Conservation (phyloP, 495 filamentous ascomycete genomes). For the Neurospora terricola region DNA sequence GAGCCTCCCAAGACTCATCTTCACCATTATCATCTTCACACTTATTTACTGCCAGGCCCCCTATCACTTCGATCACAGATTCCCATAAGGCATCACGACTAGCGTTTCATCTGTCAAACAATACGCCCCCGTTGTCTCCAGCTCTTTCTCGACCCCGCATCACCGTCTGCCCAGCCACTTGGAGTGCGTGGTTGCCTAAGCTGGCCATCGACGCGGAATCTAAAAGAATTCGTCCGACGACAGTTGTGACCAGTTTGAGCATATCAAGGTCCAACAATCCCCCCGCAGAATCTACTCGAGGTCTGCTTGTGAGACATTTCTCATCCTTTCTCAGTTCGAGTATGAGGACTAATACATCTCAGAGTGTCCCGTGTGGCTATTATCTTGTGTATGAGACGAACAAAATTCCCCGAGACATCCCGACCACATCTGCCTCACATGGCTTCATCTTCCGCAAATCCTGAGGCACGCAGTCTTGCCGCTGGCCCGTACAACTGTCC, state of each 20-base stretch:
- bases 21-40: not conserved
- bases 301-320: not conserved
- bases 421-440: not conserved
- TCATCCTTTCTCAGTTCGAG: not conserved
- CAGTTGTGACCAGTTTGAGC: not conserved
- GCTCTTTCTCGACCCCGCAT: not conserved
- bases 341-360: not conserved
- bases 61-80: not conserved
- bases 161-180: not conserved
- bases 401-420: not conserved
- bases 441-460: conserved; percentile 9
- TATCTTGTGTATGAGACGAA: not conserved
- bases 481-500: conserved; percentile 15
- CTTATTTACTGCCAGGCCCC: not conserved
- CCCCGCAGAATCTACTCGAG: not conserved
- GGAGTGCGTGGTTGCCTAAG: not conserved
- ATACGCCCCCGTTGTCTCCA: not conserved
- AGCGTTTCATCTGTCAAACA: not conserved
- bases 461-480: conserved; percentile 1
- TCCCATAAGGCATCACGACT: not conserved
- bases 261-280: not conserved
- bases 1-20: not conserved
- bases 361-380: not conserved
- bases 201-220: not conserved
- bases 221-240: not conserved